phyloP scores from a whole-genome alignment of 305 asterid species.

The Fraxinus latifolia region DNA sequence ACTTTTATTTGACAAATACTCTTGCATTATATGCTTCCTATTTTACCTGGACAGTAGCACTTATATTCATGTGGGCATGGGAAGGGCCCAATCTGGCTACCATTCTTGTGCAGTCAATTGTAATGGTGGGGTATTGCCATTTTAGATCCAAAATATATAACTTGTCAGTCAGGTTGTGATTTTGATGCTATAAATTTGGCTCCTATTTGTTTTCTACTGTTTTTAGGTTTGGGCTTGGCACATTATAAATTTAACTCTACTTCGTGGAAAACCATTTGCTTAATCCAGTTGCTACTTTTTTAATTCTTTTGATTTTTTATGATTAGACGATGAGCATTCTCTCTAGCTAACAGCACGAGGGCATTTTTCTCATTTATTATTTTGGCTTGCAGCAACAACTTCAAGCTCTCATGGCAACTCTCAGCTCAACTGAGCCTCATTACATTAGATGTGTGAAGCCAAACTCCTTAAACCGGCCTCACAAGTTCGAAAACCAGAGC shows the following conservation, averaged over 20 bases:
- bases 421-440: slow-evolving; percentile 96
- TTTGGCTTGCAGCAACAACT: slow-evolving; percentile 82
- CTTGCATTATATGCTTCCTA: neutral
- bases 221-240: neutral
- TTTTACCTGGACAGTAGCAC: neutral
- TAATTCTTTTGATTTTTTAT: neutral
- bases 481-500: slow-evolving; percentile 82
- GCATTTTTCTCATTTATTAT: slow-evolving; percentile 17
- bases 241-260: neutral
- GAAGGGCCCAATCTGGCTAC: neutral
- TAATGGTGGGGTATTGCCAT: neutral
- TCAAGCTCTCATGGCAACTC: slow-evolving; percentile 97
- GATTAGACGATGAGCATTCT: neutral
- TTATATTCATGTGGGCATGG: neutral
- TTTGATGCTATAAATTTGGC: neutral
- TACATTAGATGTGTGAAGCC: slow-evolving; percentile 97
- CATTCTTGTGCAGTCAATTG: neutral
- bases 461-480: slow-evolving; percentile 78
- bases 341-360: neutral
- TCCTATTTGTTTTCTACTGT: neutral
- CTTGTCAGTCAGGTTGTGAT: neutral
- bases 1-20: neutral
- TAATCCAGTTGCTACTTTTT: neutral
- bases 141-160: neutral
- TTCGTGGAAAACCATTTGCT: neutral